Evolutionary conservation across 179 eudicot species (phyloP), one percentile per base, ranked within the genome.

Genomic region (Beta lomatogona): DNA sequence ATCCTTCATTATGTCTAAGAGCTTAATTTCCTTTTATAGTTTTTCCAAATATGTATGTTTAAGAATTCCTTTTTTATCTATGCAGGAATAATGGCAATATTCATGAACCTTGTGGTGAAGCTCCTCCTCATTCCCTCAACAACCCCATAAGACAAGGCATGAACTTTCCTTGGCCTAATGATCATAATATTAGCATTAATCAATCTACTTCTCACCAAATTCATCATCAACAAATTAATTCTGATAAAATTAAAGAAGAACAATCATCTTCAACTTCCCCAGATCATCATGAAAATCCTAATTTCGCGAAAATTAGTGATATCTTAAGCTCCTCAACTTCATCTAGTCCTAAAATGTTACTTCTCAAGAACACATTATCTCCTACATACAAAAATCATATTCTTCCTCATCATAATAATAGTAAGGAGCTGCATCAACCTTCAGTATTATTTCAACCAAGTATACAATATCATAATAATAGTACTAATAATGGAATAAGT

Each of bases 91-190:
- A 61, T 58, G 70, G 61, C 75, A 85, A 76, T 25, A 79, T 79
- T 46, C 85, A 82, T 79, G 87, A 80, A 85, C 64, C 21, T 74
- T 78, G 82, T 74, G 80, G 19, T 78, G 84, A 81, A 81, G 73
- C 45, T 72, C n/a, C 82, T 59, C 65, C 79, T 10, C 55, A 64
- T 70, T 73, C 87, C 6, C 79, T 72, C 31, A 78, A 81, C 73
- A 77, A 44, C 73, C 77, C 89, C 73, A 82, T 89, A 86, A 78
- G 82, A 83, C 92, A 90, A 84, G 86, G 84, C 77, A 75, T 89
- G 74, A 85, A 79, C 36, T 87, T 78, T 83, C 72, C 76, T 21
- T 84, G 86, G 81, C 71, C 77, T 75, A 82, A 70, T 71, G 52
- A 79, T 77, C 41, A 36, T 36, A 67, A 72, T 60, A 83, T 76